Evolutionary conservation across 2,329 filamentous ascomycete species (phyloP).

Genomic region (Rhinocladiella mackenziei): DNA sequence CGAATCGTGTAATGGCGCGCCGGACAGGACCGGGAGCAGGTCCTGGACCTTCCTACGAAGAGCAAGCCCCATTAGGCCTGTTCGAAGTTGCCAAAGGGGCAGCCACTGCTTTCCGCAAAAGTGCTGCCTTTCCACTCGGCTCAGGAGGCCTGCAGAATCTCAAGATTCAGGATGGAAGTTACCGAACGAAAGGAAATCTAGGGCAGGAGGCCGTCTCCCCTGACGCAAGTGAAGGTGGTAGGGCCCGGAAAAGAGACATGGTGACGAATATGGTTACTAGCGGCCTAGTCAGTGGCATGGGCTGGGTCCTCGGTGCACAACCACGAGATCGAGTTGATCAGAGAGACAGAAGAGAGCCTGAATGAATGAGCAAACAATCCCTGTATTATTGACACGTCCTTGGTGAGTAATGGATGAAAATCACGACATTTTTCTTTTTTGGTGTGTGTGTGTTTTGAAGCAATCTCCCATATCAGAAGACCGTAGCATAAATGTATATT

Average conservation of each 20-base stretch:
- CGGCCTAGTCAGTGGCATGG: conserved; percentile 58
- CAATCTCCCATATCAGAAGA: no score
- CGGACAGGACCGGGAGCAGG: conserved; percentile 31
- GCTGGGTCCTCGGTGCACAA: conserved; percentile 59
- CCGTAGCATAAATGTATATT: no score
- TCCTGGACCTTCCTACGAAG: conserved; percentile 27
- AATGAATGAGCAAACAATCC: not conserved
- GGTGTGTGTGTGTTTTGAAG: no score
- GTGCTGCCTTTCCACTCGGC: conserved; percentile 43
- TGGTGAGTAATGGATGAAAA: not conserved
- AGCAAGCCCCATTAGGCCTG: conserved; percentile 49
- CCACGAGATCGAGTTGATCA: conserved; percentile 29
- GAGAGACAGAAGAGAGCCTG: not conserved
- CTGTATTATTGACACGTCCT: not conserved
- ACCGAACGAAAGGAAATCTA: conserved; percentile 3
- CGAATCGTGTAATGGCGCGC: conserved; percentile 38
- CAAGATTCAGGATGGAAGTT: conserved; percentile 11
- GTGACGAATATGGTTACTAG: conserved; percentile 62
- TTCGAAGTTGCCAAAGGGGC: conserved; percentile 52
- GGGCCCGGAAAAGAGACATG: conserved; percentile 49
- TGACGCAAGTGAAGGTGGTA: conserved; percentile 28
- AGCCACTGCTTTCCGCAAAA: conserved; percentile 45
- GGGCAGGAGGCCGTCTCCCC: conserved; percentile 13
- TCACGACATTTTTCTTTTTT: not conserved
- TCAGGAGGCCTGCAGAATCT: conserved; percentile 17